These are phyloP conservation scores for Acephala macrosclerotiorum DNA, from an alignment of 2,329 filamentous ascomycete genomes.

Conservation along the genomic window DNA sequence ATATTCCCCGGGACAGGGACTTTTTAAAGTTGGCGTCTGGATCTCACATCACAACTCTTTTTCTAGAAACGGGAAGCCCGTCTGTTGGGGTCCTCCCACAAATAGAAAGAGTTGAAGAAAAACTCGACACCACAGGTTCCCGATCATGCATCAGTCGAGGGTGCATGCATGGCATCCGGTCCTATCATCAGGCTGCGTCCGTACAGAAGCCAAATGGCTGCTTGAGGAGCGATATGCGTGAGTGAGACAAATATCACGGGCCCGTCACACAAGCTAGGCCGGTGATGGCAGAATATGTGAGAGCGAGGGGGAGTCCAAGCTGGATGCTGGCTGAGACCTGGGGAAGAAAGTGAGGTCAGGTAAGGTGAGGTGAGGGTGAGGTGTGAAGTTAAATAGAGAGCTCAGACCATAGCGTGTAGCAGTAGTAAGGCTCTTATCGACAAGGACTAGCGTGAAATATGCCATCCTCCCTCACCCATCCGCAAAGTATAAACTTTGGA, in stretches of 20 bases:
- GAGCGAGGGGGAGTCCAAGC: neutral
- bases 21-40: conserved; percentile 18
- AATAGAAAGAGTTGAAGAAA: neutral
- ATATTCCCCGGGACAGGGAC: conserved; percentile 15
- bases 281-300: conserved; percentile 6
- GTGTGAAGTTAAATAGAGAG: neutral
- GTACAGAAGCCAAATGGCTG: conserved; percentile 4
- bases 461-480: conserved; percentile 11
- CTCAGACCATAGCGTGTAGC: neutral
- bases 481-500: conserved; percentile 27
- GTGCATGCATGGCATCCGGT: conserved; percentile 1
- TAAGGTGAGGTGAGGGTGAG: conserved; percentile 1
- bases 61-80: conserved; percentile 10
- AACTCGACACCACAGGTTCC: neutral
- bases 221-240: conserved; percentile 8
- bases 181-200: conserved; percentile 10
- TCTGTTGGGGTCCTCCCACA: conserved; percentile 1
- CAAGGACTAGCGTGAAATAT: conserved; percentile 25
- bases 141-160: neutral
- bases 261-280: conserved; percentile 11
- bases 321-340: conserved; percentile 1
- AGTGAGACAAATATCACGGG: conserved; percentile 10
- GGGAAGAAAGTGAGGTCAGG: neutral
- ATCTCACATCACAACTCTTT: conserved; percentile 25
- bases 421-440: conserved; percentile 26